Base-by-base conservation (phyloP, 441 rosid species). In the Gossypium trilobum region DNA sequence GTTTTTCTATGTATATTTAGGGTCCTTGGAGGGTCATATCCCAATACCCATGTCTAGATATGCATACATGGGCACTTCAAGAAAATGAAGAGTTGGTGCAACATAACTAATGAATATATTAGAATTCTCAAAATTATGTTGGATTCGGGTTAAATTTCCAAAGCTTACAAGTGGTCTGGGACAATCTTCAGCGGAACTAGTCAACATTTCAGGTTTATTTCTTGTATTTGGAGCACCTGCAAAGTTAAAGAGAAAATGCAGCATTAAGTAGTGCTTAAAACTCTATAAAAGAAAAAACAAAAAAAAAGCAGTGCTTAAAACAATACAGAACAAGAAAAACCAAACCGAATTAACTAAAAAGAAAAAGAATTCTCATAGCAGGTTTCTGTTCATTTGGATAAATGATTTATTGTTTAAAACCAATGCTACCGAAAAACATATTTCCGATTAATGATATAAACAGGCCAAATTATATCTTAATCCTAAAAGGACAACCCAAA, bases 161-260 rank as follows among this genome's bases (percentile, higher is more conserved):
- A 66, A 54, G 81, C 92, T 86, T 87, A 89, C 99, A 70, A 44
- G 31, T 60, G 77, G 69, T 73, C 70, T 84, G 61, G 78, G 78
- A 78, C 59, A 77, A 85, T 75, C 82, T 64, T 84, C 87, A 46
- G 75, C 77, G 13, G 60, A 77, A 79, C 50, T 61, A 48, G 81
- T 74, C 73, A 80, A 63, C 79, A 71, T 72, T 44, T 71, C 81
- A 56, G 71, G 68, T 73, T 86, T 88, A 70, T 77, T 80, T 70
- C 36, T 81, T 19, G 76, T 69, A 74, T 58, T 76, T 75, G 75
- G 86, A 58, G 73, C 44, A 80, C 77, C 99, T 87, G 86, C 52
- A 84, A 76, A 70, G 66, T 33, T 51, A 72, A 76, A 73, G 20
- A 57, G 65, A 59, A 4, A 74, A 33, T 20, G 11, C 60, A 68